These are phyloP conservation scores for Phaeoacremonium minimum DNA, from an alignment of 2,329 filamentous ascomycete species.

Conservation along the genomic window DNA sequence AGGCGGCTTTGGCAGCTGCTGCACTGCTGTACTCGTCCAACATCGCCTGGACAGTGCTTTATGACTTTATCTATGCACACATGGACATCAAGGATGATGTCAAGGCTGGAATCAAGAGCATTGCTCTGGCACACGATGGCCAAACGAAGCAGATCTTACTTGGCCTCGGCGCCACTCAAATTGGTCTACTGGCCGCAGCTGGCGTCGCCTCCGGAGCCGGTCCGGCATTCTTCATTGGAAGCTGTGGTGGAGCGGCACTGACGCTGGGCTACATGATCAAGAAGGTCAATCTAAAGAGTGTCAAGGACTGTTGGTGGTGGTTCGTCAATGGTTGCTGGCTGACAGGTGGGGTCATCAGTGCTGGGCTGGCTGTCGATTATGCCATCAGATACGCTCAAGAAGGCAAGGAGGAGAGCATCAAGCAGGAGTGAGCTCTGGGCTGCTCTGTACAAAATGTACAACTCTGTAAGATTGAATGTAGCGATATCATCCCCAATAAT, in stretches of 20 bases:
- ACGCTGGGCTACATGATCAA: conserved; percentile 64
- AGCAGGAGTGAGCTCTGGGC: too few species aligned
- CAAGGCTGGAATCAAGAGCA: conserved; percentile 85
- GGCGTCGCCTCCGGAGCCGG: conserved; percentile 65
- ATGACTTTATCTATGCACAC: conserved; percentile 92
- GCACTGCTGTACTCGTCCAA: conserved; percentile 72
- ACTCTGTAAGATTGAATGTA: not conserved
- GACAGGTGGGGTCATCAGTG: conserved; percentile 58
- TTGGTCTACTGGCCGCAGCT: conserved; percentile 65
- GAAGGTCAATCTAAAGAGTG: conserved; percentile 60
- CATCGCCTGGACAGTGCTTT: conserved; percentile 80
- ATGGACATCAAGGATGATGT: conserved; percentile 86
- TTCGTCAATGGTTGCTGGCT: conserved; percentile 68
- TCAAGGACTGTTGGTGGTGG: conserved; percentile 73
- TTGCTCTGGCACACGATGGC: conserved; percentile 73
- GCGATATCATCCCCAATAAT: not conserved
- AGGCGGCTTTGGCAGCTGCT: conserved; percentile 59
- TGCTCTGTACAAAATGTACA: not conserved
- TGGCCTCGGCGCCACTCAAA: conserved; percentile 64
- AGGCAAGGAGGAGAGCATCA: conserved; percentile 14
- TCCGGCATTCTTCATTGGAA: conserved; percentile 63
- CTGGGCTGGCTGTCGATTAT: conserved; percentile 58
- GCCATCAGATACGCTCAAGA: conserved; percentile 39
- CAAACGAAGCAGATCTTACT: conserved; percentile 74
- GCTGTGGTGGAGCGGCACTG: conserved; percentile 59